Conservation (phyloP, 345 rosid genomes). For the Eucalyptus tenuipes region DNA sequence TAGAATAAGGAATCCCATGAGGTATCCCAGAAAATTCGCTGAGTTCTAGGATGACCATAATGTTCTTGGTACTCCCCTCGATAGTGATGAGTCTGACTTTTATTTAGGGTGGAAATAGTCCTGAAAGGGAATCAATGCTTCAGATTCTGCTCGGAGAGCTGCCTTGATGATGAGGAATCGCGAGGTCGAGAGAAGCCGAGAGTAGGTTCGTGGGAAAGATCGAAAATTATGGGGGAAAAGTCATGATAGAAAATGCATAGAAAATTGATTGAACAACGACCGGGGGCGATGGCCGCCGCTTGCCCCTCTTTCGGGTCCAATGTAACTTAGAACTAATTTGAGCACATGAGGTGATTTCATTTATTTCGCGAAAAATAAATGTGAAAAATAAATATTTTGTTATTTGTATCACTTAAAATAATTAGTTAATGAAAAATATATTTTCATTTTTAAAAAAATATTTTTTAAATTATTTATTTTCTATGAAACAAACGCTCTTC, state of each 20-base stretch:
- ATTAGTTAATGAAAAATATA: fast-evolving
- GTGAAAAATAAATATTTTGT: too few relatives aligned
- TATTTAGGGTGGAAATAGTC: background rate
- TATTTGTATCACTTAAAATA: too few relatives aligned
- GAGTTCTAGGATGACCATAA: background rate
- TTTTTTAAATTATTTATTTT: too few relatives aligned
- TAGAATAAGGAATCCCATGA: background rate
- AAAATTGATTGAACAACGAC: fast-evolving
- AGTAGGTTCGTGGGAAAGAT: background rate
- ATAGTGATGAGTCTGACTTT: background rate
- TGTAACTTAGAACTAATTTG: background rate
- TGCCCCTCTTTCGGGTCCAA: background rate
- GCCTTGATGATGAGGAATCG: background rate
- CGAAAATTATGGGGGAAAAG: background rate
- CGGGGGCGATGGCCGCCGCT: background rate
- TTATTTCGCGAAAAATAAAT: too few relatives aligned
- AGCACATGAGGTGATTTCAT: background rate
- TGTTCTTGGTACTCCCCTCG: background rate
- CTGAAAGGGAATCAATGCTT: background rate
- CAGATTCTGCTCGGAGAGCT: background rate
- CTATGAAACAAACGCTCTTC: fast-evolving
- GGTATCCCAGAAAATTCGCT: background rate
- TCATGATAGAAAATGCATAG: background rate
- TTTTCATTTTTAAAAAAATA: too few relatives aligned
- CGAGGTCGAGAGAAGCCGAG: background rate